Evolutionary conservation across 352 stramenopile species (phyloP).

Genomic region (Phytopythium delawarense): DNA sequence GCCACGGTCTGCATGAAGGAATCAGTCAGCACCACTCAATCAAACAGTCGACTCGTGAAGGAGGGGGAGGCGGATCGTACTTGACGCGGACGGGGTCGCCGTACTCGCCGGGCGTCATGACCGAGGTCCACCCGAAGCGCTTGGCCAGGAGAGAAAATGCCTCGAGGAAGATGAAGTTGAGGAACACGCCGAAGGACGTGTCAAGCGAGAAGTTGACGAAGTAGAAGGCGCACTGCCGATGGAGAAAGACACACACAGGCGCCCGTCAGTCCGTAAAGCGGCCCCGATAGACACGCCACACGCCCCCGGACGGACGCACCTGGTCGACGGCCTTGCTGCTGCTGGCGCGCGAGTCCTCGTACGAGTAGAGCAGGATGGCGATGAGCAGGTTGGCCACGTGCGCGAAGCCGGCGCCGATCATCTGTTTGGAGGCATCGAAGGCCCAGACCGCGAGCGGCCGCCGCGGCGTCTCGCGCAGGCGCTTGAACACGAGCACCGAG

Average conservation of each 20-base stretch:
- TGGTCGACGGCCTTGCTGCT: constrained; percentile 42
- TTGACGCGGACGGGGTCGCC: constrained; percentile 54
- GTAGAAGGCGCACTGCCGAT: constrained; percentile 72
- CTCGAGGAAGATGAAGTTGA: constrained; percentile 82
- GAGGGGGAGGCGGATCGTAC: constrained; percentile 11
- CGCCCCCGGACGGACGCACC: constrained; percentile 24
- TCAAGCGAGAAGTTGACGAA: constrained; percentile 89
- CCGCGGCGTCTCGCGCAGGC: constrained; percentile 61
- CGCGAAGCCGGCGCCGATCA: constrained; percentile 79
- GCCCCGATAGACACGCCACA: no score
- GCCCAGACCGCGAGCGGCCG: constrained; percentile 79
- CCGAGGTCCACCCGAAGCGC: constrained; percentile 50
- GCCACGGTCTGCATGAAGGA: constrained; percentile 38
- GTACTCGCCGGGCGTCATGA: constrained; percentile 76
- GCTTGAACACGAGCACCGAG: constrained; percentile 79
- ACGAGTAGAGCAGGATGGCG: constrained; percentile 79
- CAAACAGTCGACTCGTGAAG: neutral
- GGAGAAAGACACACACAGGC: no score
- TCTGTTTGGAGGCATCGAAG: constrained; percentile 86
- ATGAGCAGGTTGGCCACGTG: constrained; percentile 86
- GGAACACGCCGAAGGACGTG: constrained; percentile 77
- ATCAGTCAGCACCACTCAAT: neutral
- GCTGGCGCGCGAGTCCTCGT: constrained; percentile 32
- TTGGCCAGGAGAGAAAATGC: constrained; percentile 44
- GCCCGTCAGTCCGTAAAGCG: no score